A percentile compares a stretch with the other conserved stretches of the same genome.
Evolutionary conservation across 306 rosid species (phyloP).

Genomic region (Dryas drummondii): DNA sequence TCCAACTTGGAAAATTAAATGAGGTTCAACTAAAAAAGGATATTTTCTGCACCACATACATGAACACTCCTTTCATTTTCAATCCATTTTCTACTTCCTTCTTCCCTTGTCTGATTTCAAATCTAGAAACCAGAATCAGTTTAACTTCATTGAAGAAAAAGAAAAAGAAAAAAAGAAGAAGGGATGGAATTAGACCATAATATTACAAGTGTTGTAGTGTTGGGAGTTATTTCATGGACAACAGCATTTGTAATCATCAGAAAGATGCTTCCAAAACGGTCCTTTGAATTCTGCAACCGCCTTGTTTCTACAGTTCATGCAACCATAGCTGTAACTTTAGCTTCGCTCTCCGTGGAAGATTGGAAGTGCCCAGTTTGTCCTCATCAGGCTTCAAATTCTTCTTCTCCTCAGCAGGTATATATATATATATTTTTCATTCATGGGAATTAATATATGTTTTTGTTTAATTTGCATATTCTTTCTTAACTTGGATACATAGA

Average conservation of each 20-base stretch:
- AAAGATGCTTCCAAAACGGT: constrained; percentile 42
- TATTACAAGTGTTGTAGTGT: constrained; percentile 32
- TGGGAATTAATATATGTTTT: not conserved
- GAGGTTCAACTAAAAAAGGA: constrained; percentile 1
- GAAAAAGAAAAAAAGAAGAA: constrained; percentile 13
- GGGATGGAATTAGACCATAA: constrained; percentile 12
- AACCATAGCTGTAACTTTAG: constrained; percentile 54
- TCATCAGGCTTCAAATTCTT: constrained; percentile 49
- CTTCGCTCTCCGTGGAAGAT: constrained; percentile 60
- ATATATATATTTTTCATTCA: not conserved
- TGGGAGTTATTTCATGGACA: constrained; percentile 77
- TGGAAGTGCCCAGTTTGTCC: constrained; percentile 79
- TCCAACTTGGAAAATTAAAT: constrained; percentile 17
- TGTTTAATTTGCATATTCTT: not conserved
- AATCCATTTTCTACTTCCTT: not conserved
- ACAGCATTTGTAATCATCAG: constrained; percentile 44
- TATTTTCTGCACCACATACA: not conserved
- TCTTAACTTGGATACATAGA: not conserved
- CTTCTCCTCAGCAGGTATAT: constrained; percentile 40
- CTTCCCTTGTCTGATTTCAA: not conserved
- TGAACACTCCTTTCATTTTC: not conserved
- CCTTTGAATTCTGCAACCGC: constrained; percentile 68
- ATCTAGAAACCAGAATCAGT: not conserved
- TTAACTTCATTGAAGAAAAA: not conserved
- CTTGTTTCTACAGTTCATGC: constrained; percentile 74